Evolutionary conservation across 805 yeast genomes (phyloP), one percentile per base, ranked within the genome.

Genomic region (Starmerella floricola): DNA sequence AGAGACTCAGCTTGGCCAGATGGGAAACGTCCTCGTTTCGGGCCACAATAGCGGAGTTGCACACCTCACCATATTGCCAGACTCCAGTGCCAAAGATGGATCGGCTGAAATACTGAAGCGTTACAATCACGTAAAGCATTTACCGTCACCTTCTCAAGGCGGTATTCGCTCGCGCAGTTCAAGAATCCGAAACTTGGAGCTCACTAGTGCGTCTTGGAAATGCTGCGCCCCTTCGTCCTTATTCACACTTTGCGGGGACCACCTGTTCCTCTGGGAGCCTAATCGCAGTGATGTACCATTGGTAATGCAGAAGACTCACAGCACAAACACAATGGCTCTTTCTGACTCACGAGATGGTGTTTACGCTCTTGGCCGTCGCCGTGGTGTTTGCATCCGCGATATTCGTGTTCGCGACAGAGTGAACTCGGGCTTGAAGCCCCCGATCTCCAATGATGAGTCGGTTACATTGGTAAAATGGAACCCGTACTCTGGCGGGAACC

Each of bases 31-130:
- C 10, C 51, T 65, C 1, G 62, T 65, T 3, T 70, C 93, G 0
- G 95, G 94, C 10, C 91, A 85, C 57, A 71, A 69, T 39, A 73
- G 74, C 45, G 95, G 95, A 2, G 63, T 71, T 41, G 83, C 77
- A 0, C 83, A 87, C 59, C 58, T 86, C 45, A 73, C 83, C 3
- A 65, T 79, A 15, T 67, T 85, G 8, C 91, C 94, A 1, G 71
- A 68, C 36, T 62, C 73, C 1, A 57, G 62, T 20, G 55, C 64
- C 8, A 21, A 35, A 17, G 47, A 70, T 42, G 41, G 34, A 8
- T 62, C 63, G 1, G 95, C 95, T 0, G 84, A 77, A 57, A 79
- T 86, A 17, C 63, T 79, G 47, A 80, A 76, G 56, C 65, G 93
- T 30, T 86, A 78, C 64, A 83, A 83, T 59, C 95, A 86, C 62